These are phyloP conservation scores for Zopfia rhizophila DNA, from an alignment of 2,329 filamentous ascomycete species.

Conservation along the genomic window DNA sequence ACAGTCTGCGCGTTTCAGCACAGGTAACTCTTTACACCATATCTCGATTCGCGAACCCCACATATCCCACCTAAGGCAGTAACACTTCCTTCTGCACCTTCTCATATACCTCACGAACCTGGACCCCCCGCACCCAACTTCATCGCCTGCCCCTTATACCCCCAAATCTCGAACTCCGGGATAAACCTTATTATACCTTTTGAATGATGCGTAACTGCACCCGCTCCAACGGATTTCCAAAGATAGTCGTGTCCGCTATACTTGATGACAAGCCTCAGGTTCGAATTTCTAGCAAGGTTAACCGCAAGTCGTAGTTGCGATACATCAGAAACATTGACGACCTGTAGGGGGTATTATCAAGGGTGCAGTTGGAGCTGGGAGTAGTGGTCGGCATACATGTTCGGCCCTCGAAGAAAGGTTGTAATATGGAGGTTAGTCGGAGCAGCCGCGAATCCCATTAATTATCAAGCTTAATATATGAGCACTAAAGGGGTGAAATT, in stretches of 20 bases:
- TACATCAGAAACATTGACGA: slow-evolving; percentile 19
- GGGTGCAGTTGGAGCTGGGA: slow-evolving; percentile 17
- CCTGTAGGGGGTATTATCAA: slow-evolving; percentile 16
- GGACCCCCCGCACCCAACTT: slow-evolving; percentile 41
- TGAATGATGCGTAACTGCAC: slow-evolving; percentile 30
- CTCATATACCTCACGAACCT: slow-evolving; percentile 31
- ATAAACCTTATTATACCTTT: slow-evolving; percentile 29
- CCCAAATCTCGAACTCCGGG: slow-evolving; percentile 14
- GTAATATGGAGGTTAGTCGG: slow-evolving; percentile 22
- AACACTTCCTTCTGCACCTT: slow-evolving; percentile 28
- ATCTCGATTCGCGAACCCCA: too few relatives aligned
- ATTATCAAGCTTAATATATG: too few relatives aligned
- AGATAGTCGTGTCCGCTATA: slow-evolving; percentile 45
- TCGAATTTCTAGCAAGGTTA: slow-evolving; percentile 33
- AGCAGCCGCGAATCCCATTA: too few relatives aligned
- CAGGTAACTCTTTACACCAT: too few relatives aligned
- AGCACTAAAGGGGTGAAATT: slow-evolving; percentile 25
- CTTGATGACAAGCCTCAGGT: slow-evolving; percentile 40
- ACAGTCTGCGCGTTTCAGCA: slow-evolving; percentile 63
- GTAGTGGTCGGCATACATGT: slow-evolving; percentile 18
- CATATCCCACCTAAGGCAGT: slow-evolving; percentile 36
- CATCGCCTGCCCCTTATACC: slow-evolving; percentile 31
- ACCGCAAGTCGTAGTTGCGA: slow-evolving; percentile 20
- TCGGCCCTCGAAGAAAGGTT: slow-evolving; percentile 17
- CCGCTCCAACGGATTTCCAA: slow-evolving; percentile 27